Conservation (phyloP, 768 basidiomycete species). For the Collybia nuda region DNA sequence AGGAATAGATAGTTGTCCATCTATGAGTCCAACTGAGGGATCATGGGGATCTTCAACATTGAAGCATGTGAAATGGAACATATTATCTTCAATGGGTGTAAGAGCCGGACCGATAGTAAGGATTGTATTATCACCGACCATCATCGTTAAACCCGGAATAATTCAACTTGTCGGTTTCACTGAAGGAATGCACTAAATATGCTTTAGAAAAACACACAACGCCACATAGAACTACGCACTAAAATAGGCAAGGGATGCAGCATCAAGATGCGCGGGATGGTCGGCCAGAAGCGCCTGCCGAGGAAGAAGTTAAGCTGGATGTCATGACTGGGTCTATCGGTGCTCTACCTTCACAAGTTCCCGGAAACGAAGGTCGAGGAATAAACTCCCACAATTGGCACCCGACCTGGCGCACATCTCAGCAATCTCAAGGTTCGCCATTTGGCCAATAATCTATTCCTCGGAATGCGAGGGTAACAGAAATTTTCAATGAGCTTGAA, state of each 20-base stretch:
- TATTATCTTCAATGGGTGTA: conserved; percentile 50
- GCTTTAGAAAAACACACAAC: conserved; percentile 4
- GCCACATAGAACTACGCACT: conserved; percentile 35
- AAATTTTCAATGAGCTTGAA: no score
- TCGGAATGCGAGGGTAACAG: conserved; percentile 7
- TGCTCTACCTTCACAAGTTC: conserved; percentile 65
- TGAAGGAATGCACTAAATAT: conserved; percentile 71
- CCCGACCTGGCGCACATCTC: conserved; percentile 89
- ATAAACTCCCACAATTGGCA: conserved; percentile 84
- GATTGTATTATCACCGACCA: conserved; percentile 39
- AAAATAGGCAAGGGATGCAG: conserved; percentile 81
- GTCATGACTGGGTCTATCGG: background rate
- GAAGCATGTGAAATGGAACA: conserved; percentile 90
- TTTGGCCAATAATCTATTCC: conserved; percentile 70
- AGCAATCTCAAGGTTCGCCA: conserved; percentile 84
- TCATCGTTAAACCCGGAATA: conserved; percentile 77
- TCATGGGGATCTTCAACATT: conserved; percentile 85
- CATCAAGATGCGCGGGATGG: conserved; percentile 83
- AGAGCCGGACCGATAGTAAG: background rate
- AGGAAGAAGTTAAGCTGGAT: conserved; percentile 1
- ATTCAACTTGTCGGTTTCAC: conserved; percentile 83
- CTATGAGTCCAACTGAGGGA: conserved; percentile 72
- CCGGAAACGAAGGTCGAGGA: conserved; percentile 84
- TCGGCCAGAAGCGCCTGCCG: conserved; percentile 59
- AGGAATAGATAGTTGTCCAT: conserved; percentile 83